Evolutionary conservation across 2,329 filamentous ascomycete genomes (phyloP).

Genomic region (Apiospora arundinis): DNA sequence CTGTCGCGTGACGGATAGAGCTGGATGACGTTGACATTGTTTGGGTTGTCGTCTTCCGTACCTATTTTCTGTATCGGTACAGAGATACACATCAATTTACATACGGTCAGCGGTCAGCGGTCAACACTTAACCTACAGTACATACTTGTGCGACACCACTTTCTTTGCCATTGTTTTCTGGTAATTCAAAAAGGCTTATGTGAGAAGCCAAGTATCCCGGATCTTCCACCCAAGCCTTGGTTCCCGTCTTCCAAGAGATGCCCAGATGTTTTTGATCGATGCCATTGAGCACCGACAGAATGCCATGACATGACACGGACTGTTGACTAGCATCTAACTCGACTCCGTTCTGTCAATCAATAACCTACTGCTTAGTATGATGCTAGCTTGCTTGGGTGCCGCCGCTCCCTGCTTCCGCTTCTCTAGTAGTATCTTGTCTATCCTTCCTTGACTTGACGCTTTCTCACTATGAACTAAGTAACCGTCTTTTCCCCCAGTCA

Average conservation of each 20-base stretch:
- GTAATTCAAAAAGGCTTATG: not conserved
- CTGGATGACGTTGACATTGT: constrained; percentile 1
- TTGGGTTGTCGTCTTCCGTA: not conserved
- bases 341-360: too few relatives aligned
- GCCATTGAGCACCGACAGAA: not conserved
- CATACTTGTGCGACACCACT: not conserved
- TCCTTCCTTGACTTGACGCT: too few relatives aligned
- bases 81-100: not conserved
- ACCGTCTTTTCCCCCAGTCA: not conserved
- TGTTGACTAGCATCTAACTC: too few relatives aligned
- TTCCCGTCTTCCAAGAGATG: not conserved
- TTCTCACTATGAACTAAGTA: not conserved
- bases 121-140: not conserved
- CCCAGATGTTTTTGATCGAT: not conserved
- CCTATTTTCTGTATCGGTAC: too few relatives aligned
- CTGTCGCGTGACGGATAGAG: not conserved
- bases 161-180: not conserved
- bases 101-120: not conserved
- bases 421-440: too few relatives aligned
- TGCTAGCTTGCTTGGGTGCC: too few relatives aligned
- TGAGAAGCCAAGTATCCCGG: not conserved
- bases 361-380: too few relatives aligned
- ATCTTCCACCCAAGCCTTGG: not conserved
- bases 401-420: too few relatives aligned
- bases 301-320: not conserved